Evolutionary conservation across 371 early-diverging fungal genomes (phyloP).

Genomic region (Mycotypha africana): DNA sequence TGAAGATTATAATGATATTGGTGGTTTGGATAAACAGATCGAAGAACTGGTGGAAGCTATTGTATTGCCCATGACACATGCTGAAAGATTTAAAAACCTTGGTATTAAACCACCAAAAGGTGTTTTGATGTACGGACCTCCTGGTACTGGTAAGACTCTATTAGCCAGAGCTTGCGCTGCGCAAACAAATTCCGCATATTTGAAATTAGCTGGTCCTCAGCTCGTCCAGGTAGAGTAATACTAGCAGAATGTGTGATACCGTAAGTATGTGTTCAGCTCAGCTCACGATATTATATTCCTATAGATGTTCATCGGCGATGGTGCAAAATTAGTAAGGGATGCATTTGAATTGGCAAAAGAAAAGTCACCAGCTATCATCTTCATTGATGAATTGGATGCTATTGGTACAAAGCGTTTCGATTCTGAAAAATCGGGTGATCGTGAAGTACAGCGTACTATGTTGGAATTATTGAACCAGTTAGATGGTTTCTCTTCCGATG

Average conservation of each 20-base stretch:
- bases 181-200: constrained; percentile 94
- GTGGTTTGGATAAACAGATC: constrained; percentile 99
- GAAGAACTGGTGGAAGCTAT: constrained; percentile 99
- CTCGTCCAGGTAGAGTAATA: too few species aligned
- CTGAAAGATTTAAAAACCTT: constrained; percentile 93
- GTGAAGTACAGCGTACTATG: constrained; percentile 99
- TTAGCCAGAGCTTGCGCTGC: constrained; percentile 98
- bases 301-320: constrained; percentile 99
- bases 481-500: constrained; percentile 97
- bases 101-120: constrained; percentile 99
- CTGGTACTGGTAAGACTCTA: constrained; percentile 96
- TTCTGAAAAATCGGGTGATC: constrained; percentile 97
- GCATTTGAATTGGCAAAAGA: constrained; percentile 98
- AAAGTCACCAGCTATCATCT: constrained; percentile 99
- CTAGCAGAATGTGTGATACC: too few species aligned
- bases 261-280: too few species aligned
- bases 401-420: constrained; percentile 99
- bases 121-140: constrained; percentile 98
- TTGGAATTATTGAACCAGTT: constrained; percentile 99
- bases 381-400: constrained; percentile 99
- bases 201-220: constrained; percentile 98
- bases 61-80: constrained; percentile 97
- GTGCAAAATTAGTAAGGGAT: constrained; percentile 98
- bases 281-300: too few species aligned
- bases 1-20: constrained; percentile 99